Conservation (phyloP, 495 filamentous ascomycete genomes). For the Bacidia rubella region DNA sequence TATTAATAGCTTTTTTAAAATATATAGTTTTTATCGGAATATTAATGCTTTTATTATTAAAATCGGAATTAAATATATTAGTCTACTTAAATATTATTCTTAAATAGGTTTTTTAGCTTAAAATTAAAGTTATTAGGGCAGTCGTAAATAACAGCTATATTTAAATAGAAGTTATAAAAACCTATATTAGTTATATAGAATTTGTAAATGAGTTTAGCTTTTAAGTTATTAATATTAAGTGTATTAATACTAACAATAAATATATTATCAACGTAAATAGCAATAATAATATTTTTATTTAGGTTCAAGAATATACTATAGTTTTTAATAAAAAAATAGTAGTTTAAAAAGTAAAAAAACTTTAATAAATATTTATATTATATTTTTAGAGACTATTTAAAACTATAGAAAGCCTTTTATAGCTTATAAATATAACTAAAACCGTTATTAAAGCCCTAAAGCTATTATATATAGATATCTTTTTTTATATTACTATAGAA, state of each 20-base stretch:
- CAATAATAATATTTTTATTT: no score
- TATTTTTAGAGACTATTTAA: not conserved
- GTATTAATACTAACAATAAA: no score
- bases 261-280: no score
- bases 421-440: no score
- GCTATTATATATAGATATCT: no score
- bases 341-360: not conserved
- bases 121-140: no score
- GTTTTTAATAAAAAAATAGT: not conserved
- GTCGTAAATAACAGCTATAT: no score
- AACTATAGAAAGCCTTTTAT: no score
- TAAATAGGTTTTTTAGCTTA: no score
- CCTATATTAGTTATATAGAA: not conserved
- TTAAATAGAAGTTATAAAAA: not conserved
- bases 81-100: not conserved
- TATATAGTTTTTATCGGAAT: not conserved
- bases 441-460: no score
- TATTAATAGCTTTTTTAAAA: not conserved
- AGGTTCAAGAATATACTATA: no score
- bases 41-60: not conserved
- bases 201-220: not conserved
- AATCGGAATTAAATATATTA: not conserved
- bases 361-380: not conserved
- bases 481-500: no score
- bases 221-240: constrained; percentile 3